Base-by-base conservation (phyloP, 2,329 filamentous ascomycete species). In the Colletotrichum musicola region DNA sequence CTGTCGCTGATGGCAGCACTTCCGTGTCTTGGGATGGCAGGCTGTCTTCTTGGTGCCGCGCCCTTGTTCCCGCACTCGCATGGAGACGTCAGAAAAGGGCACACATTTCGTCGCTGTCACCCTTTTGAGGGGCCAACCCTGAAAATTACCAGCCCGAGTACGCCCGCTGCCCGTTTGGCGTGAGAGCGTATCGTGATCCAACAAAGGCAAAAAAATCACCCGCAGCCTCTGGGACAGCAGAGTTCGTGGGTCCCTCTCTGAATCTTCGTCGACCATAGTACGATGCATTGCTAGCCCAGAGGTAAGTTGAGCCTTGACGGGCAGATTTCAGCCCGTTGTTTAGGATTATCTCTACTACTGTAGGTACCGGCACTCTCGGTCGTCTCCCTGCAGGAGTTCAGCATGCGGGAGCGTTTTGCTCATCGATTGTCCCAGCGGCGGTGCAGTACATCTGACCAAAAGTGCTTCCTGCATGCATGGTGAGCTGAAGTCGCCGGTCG, bases 21-120 rank as follows among this genome's bases (percentile, higher is more conserved):
- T 61, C 46, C 49, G 40, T 40, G 30, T 25, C 53, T 68, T 68
- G 65, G 65, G 65, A 68, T 65, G 65, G 42, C 65, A 68, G 65
- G 47, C 59, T 46, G 59, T 54, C 49, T 25, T 35, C 30, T 4
- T 35, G 30, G 30, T 35, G 20, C 40, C 54, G n/a, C 56, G 38
- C 49, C 44, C n/a, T 35, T 54, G 55, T 27, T 60, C 47, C 62
- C 56, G 40, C 55, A 40, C 61, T 64, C 61, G 61, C 61, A 68
- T 55, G 49, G 42, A 30, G 14, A 54, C 49, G 42, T 51, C 62
- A 56, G n/a, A 59, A 65, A 44, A 10, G 44, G 49, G 65, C 42
- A 60, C 49, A 46, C 10, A 25, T 27, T 47, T 65, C 54, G 54
- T 20, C 30, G 30, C 18, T 64, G 47, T 49, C 18, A 55, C 9